phyloP scores from a whole-genome alignment of 176 grass and related monocot species.

The Aegilops sharonensis region DNA sequence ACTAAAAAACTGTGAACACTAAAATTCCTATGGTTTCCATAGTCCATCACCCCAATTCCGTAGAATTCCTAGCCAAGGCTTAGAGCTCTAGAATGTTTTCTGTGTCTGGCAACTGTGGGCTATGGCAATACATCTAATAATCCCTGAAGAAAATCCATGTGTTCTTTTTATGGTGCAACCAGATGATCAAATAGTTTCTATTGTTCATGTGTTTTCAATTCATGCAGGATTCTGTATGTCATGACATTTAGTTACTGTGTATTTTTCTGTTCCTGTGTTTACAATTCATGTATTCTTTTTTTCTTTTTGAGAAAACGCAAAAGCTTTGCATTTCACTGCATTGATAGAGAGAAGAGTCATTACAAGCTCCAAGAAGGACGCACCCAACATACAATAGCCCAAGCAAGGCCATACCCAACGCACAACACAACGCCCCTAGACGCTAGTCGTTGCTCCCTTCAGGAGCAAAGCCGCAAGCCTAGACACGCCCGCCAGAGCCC shows the following conservation, averaged over 20 bases:
- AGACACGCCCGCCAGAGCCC: too few relatives aligned
- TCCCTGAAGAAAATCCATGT: background rate
- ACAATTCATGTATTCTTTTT: background rate
- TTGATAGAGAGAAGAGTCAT: too few relatives aligned
- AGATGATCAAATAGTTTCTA: background rate
- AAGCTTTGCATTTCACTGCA: too few relatives aligned
- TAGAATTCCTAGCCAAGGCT: background rate
- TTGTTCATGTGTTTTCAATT: background rate
- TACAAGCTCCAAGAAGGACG: too few relatives aligned
- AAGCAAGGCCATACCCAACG: too few relatives aligned
- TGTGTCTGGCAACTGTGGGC: background rate
- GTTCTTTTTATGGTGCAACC: background rate
- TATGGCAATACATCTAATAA: background rate
- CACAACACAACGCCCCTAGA: too few relatives aligned
- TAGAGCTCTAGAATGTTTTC: background rate
- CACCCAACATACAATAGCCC: too few relatives aligned
- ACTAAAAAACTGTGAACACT: background rate
- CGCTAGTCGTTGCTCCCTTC: too few relatives aligned
- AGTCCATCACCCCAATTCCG: background rate
- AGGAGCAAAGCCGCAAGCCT: too few relatives aligned
- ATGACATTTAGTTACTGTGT: background rate
- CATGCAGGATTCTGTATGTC: background rate
- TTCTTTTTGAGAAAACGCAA: too few relatives aligned
- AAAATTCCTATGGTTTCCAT: background rate
- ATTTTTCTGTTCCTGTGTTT: background rate